phyloP scores from a whole-genome alignment of 257 asterid species.

The Anisodus tanguticus region DNA sequence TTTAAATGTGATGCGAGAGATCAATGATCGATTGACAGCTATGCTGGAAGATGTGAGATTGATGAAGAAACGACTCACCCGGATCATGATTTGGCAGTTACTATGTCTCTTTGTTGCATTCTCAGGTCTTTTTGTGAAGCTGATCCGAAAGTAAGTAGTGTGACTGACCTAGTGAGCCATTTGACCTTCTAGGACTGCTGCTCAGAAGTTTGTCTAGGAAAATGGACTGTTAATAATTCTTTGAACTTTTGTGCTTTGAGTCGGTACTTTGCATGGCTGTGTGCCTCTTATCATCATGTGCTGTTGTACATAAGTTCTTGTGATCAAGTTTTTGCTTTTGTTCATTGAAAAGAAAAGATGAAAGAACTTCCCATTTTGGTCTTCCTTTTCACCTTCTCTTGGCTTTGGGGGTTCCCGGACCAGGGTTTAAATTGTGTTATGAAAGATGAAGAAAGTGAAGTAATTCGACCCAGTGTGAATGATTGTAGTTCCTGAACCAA shows the following conservation, averaged over 20 bases:
- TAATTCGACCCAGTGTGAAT: not conserved
- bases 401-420: not conserved
- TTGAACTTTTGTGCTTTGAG: not conserved
- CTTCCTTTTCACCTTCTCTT: not conserved
- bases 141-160: conserved; percentile 26
- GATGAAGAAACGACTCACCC: conserved; percentile 33
- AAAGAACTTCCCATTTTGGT: not conserved
- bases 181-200: not conserved
- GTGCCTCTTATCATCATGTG: not conserved
- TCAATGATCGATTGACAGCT: conserved; percentile 33
- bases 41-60: conserved; percentile 31
- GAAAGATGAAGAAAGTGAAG: not conserved
- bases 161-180: not conserved
- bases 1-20: conserved; percentile 24
- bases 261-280: not conserved
- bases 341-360: not conserved
- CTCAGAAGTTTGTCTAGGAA: not conserved
- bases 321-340: not conserved
- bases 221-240: conserved; percentile 15
- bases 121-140: conserved; percentile 30
- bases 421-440: not conserved
- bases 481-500: not conserved
- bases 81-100: conserved; percentile 26
- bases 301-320: conserved; percentile 19
- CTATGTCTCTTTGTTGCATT: conserved; percentile 26